These are phyloP conservation scores for Arxiozyma telluris DNA, from an alignment of 1,139 yeast species.

Conservation along the genomic window DNA sequence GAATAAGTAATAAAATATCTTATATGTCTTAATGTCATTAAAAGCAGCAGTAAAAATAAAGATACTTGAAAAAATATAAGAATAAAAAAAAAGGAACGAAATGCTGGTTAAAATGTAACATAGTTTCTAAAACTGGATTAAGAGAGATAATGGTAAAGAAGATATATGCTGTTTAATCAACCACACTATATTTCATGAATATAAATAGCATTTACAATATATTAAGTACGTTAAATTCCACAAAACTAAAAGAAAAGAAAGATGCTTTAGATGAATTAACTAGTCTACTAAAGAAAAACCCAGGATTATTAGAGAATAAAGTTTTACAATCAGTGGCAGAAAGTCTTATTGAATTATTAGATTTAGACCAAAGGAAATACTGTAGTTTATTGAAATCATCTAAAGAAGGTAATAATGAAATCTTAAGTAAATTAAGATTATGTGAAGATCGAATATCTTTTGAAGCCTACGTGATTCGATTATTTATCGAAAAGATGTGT, in stretches of 20 bases:
- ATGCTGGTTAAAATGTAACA: too few relatives aligned
- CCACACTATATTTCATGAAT: conserved; percentile 13
- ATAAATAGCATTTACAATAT: conserved; percentile 13
- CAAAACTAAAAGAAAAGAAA: conserved; percentile 45
- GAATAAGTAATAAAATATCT: too few relatives aligned
- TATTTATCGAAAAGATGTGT: conserved; percentile 23
- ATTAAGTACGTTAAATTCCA: conserved; percentile 34
- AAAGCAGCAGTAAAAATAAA: too few relatives aligned
- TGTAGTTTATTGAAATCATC: conserved; percentile 15
- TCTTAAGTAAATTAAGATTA: conserved; percentile 19
- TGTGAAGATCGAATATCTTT: conserved; percentile 37
- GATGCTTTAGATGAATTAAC: conserved; percentile 42
- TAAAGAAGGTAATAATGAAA: conserved; percentile 2
- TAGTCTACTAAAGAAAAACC: conserved; percentile 19
- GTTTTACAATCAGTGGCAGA: conserved; percentile 28
- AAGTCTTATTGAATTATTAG: conserved; percentile 37
- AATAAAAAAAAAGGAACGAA: too few relatives aligned
- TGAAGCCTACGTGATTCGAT: conserved; percentile 33
- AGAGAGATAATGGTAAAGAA: not conserved
- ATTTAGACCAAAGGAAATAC: conserved; percentile 36
- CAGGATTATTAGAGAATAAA: conserved; percentile 19
- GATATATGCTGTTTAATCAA: too few relatives aligned
- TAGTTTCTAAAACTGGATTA: not conserved
- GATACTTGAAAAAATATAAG: too few relatives aligned
- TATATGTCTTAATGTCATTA: too few relatives aligned